Percentiles rank a stretch among this genome's conserved stretches.
phyloP scores from a whole-genome alignment of 2,329 filamentous ascomycete genomes.

The Stemphylium beticola region DNA sequence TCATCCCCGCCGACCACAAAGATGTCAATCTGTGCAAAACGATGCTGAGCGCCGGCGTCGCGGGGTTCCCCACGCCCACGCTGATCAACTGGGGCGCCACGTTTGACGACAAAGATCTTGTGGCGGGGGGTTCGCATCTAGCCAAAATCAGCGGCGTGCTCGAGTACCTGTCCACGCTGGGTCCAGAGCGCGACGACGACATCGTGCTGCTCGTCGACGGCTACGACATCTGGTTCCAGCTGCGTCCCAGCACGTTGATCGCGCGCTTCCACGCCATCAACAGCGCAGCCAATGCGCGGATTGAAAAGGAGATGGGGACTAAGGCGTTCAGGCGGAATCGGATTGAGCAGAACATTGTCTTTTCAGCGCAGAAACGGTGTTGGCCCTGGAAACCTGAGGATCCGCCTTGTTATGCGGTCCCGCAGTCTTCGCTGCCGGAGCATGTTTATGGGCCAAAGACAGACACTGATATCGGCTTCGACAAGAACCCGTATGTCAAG shows the following conservation, averaged over 20 bases:
- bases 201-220: background rate
- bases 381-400: constrained; percentile 3
- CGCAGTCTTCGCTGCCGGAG: background rate
- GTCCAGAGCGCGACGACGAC: constrained; percentile 1
- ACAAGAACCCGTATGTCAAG: constrained; percentile 1
- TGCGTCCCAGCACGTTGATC: background rate
- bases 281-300: background rate
- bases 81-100: constrained; percentile 2
- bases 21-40: constrained; percentile 7
- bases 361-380: constrained; percentile 2
- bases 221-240: constrained; percentile 6
- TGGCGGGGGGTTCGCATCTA: constrained; percentile 1
- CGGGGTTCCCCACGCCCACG: constrained; percentile 1
- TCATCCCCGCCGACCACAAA: constrained; percentile 1
- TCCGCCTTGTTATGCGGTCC: constrained; percentile 1
- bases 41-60: background rate
- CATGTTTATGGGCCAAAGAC: background rate
- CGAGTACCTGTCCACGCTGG: background rate
- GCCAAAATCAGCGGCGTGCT: constrained; percentile 4
- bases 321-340: background rate
- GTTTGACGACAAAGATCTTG: background rate
- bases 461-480: constrained; percentile 1
- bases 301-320: background rate
- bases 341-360: background rate
- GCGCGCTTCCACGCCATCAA: constrained; percentile 3